Percentiles rank a stretch among this genome's conserved stretches.
These are phyloP conservation scores for Aphanomyces invadans DNA, from an alignment of 352 stramenopile genomes.

Conservation along the genomic window DNA sequence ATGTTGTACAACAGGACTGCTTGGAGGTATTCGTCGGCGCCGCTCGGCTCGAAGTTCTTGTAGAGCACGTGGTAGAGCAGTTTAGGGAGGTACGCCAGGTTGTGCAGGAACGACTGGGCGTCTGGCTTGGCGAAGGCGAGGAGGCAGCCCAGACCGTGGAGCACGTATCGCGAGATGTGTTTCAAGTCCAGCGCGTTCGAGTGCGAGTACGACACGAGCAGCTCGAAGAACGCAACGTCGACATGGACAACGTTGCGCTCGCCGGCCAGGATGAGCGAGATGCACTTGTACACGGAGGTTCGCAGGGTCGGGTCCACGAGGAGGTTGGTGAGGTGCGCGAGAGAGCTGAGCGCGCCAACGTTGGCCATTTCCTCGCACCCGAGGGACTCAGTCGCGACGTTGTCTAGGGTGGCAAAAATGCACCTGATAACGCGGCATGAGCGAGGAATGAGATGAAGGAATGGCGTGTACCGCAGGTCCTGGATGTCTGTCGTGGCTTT, in stretches of 20 bases:
- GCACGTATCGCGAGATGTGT: slow-evolving; percentile 47
- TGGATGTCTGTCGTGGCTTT: slow-evolving; percentile 12
- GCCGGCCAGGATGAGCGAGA: slow-evolving; percentile 47
- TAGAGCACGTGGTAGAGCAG: slow-evolving; percentile 45
- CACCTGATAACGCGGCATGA: slow-evolving; percentile 10
- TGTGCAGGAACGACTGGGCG: slow-evolving; percentile 41
- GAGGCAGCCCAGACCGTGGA: slow-evolving; percentile 51
- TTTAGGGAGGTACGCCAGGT: slow-evolving; percentile 36
- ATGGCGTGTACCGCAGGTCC: slow-evolving; percentile 3
- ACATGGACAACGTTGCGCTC: slow-evolving; percentile 39
- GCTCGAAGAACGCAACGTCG: slow-evolving; percentile 41
- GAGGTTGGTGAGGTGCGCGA: slow-evolving; percentile 41
- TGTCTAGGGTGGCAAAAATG: slow-evolving; percentile 21
- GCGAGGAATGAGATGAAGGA: neutral
- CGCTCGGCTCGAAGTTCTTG: slow-evolving; percentile 32
- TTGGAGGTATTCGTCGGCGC: slow-evolving; percentile 48
- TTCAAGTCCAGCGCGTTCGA: slow-evolving; percentile 8
- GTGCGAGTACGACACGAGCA: slow-evolving; percentile 46
- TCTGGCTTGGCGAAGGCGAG: slow-evolving; percentile 37
- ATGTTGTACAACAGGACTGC: slow-evolving; percentile 69
- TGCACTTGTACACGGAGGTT: slow-evolving; percentile 20
- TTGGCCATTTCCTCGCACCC: slow-evolving; percentile 41
- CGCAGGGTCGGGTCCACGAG: slow-evolving; percentile 17
- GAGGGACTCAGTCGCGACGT: slow-evolving; percentile 3
- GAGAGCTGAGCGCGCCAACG: slow-evolving; percentile 55